Percentiles rank a stretch among this genome's conserved stretches.
Evolutionary conservation across 2,329 filamentous ascomycete species (phyloP).

Genomic region (Coniochaeta sp.): DNA sequence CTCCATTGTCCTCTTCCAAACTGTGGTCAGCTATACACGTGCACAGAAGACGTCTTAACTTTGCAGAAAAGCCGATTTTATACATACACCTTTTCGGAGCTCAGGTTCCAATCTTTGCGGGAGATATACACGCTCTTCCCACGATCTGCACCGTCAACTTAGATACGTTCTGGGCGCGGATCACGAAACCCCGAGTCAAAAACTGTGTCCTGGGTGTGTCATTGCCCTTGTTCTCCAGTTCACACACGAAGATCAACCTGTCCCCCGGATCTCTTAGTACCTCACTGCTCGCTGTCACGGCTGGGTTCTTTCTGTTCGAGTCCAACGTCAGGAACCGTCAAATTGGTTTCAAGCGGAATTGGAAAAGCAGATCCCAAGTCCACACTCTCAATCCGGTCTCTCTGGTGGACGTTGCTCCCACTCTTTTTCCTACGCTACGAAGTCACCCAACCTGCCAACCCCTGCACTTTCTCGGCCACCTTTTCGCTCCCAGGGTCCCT

Average conservation of each 20-base stretch:
- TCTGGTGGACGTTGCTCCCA: neutral
- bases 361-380: neutral
- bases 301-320: slow-evolving; percentile 6
- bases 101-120: neutral
- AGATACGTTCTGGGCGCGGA: neutral
- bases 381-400: slow-evolving; percentile 1
- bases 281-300: slow-evolving; percentile 12
- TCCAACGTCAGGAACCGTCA: neutral
- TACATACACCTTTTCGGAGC: neutral
- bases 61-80: neutral
- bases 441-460: slow-evolving; percentile 19
- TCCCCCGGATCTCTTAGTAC: slow-evolving; percentile 12
- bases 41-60: too few species aligned
- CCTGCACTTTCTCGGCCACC: slow-evolving; percentile 34
- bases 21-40: too few species aligned
- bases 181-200: neutral
- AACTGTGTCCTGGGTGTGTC: neutral
- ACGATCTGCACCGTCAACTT: neutral
- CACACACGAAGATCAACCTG: neutral
- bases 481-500: slow-evolving; percentile 10
- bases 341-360: neutral
- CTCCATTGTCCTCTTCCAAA: too few species aligned
- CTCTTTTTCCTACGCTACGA: neutral
- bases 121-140: neutral
- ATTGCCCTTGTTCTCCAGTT: neutral